A percentile compares a stretch with the other conserved stretches of the same genome.
Conservation (phyloP, 108 stramenopile genomes). For the Pseudonitzschia multiseries region DNA sequence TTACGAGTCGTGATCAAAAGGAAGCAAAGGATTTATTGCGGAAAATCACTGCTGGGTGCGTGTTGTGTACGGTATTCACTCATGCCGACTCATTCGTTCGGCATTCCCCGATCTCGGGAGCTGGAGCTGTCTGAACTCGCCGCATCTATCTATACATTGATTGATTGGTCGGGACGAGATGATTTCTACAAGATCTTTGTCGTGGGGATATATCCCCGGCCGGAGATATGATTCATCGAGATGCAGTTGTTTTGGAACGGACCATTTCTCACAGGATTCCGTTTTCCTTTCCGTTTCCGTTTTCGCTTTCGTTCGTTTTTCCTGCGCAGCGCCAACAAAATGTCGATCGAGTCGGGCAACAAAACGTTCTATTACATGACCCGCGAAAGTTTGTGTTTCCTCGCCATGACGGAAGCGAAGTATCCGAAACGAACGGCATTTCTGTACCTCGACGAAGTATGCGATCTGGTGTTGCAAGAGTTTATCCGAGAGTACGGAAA, state of each 20-base stretch:
- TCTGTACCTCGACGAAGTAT: slow-evolving; percentile 93
- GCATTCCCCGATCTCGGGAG: slow-evolving; percentile 4
- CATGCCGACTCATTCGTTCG: neutral
- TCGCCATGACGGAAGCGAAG: slow-evolving; percentile 68
- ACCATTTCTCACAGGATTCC: neutral
- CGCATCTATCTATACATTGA: too few species aligned
- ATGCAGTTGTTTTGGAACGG: neutral
- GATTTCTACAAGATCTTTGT: too few species aligned
- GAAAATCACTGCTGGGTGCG: slow-evolving; percentile 51
- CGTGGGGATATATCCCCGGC: too few species aligned
- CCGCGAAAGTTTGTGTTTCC: slow-evolving; percentile 71
- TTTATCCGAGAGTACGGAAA: slow-evolving; percentile 80
- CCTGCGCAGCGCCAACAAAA: slow-evolving; percentile 40
- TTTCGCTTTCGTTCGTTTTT: too few species aligned
- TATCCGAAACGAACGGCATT: slow-evolving; percentile 98
- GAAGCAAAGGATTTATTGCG: slow-evolving; percentile 73
- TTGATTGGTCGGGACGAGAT: too few species aligned
- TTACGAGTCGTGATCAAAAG: slow-evolving; percentile 68
- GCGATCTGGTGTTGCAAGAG: slow-evolving; percentile 78
- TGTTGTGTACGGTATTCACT: too few species aligned
- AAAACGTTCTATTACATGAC: slow-evolving; percentile 87
- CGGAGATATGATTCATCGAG: too few species aligned
- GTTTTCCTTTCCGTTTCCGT: neutral
- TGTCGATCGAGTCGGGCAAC: slow-evolving; percentile 73
- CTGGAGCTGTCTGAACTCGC: neutral